Conservation (phyloP, 2,329 filamentous ascomycete species). For the Colletotrichum karsti region DNA sequence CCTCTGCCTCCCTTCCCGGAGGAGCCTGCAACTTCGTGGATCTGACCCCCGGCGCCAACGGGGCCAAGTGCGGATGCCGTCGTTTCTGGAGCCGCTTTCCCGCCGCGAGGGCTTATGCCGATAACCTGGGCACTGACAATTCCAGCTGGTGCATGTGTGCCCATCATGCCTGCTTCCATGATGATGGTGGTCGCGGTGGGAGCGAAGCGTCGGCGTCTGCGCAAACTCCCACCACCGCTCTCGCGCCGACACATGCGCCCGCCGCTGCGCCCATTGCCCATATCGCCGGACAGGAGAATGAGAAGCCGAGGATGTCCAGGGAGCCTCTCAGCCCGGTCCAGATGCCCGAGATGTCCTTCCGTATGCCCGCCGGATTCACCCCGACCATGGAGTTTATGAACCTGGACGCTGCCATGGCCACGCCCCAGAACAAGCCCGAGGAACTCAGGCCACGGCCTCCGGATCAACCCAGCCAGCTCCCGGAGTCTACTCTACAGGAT, state of each 20-base stretch:
- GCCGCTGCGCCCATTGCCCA: slow-evolving; percentile 30
- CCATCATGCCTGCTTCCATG: slow-evolving; percentile 70
- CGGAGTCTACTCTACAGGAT: slow-evolving; percentile 61
- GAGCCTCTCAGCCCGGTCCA: slow-evolving; percentile 61
- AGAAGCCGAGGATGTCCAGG: slow-evolving; percentile 55
- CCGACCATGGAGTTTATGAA: slow-evolving; percentile 52
- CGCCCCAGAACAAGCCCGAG: slow-evolving; percentile 41
- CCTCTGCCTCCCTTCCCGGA: slow-evolving; percentile 53
- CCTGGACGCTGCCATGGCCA: slow-evolving; percentile 44
- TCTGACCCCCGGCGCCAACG: slow-evolving; percentile 58
- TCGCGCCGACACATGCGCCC: not conserved
- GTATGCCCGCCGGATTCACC: slow-evolving; percentile 45
- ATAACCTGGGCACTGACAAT: slow-evolving; percentile 47
- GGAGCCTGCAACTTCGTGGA: slow-evolving; percentile 68
- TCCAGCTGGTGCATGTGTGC: slow-evolving; percentile 68
- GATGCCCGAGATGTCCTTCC: slow-evolving; percentile 54
- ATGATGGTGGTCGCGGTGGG: slow-evolving; percentile 49
- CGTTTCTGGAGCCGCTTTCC: slow-evolving; percentile 64
- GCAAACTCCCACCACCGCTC: slow-evolving; percentile 1
- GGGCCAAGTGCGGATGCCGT: slow-evolving; percentile 65
- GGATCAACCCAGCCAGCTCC: slow-evolving; percentile 37
- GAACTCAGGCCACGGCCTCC: slow-evolving; percentile 30
- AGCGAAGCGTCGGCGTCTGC: slow-evolving; percentile 33
- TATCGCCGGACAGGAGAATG: slow-evolving; percentile 59
- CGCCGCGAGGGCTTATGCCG: slow-evolving; percentile 40